Evolutionary conservation across 768 basidiomycete species (phyloP).

Genomic region (Phylloporus arenicola): DNA sequence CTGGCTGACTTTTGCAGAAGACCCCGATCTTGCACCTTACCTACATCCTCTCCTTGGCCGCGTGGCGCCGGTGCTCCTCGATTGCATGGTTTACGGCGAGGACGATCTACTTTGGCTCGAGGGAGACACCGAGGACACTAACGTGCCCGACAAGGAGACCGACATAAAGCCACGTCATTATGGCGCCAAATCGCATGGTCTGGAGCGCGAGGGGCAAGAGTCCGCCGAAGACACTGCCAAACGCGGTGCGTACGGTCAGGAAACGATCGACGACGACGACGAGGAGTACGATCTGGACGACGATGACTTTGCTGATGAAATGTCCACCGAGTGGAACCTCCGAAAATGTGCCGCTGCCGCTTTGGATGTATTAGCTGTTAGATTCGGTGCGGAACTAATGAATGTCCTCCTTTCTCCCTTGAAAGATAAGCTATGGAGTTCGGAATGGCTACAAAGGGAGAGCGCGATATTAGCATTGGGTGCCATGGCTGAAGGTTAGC

Average conservation of each 20-base stretch:
- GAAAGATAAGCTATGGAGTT: slow-evolving; percentile 90
- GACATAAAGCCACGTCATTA: slow-evolving; percentile 98
- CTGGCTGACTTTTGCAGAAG: slow-evolving; percentile 98
- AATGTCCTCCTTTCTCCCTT: slow-evolving; percentile 83
- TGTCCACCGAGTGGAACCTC: slow-evolving; percentile 97
- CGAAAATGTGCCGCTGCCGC: slow-evolving; percentile 98
- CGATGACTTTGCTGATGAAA: slow-evolving; percentile 88
- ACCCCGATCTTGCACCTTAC: slow-evolving; percentile 78
- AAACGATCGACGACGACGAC: slow-evolving; percentile 78
- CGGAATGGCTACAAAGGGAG: slow-evolving; percentile 91
- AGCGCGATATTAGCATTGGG: slow-evolving; percentile 94
- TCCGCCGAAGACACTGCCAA: slow-evolving; percentile 35
- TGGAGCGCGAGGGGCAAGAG: slow-evolving; percentile 61
- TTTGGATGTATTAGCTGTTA: slow-evolving; percentile 91
- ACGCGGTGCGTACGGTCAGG: slow-evolving; percentile 70
- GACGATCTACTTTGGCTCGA: slow-evolving; percentile 95
- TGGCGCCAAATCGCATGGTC: slow-evolving; percentile 75
- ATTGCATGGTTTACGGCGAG: slow-evolving; percentile 97
- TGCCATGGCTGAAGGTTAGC: slow-evolving; percentile 94
- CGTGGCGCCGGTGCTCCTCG: slow-evolving; percentile 90
- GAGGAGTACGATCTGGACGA: slow-evolving; percentile 85
- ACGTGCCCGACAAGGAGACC: slow-evolving; percentile 86
- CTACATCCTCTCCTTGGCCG: slow-evolving; percentile 84
- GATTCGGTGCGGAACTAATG: slow-evolving; percentile 85
- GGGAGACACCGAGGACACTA: slow-evolving; percentile 83